Evolutionary conservation across 768 basidiomycete genomes (phyloP).

Genomic region (Mycena olivaceomarginata): DNA sequence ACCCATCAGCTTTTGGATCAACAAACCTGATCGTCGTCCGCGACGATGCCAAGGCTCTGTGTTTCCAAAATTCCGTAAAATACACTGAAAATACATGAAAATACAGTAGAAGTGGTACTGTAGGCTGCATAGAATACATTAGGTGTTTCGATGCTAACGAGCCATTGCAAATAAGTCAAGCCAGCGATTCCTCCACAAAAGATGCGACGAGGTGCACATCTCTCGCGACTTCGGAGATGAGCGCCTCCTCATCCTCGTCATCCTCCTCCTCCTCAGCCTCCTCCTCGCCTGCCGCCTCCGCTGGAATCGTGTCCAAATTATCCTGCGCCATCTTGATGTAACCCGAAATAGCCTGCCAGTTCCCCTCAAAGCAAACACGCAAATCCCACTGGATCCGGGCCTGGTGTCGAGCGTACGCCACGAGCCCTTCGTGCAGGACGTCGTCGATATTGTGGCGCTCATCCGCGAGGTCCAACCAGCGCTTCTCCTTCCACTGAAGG

Average conservation of each 20-base stretch:
- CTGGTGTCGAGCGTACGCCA: conserved; percentile 9
- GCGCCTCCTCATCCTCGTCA: background rate
- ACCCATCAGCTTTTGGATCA: too few species aligned
- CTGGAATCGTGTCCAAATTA: too few species aligned
- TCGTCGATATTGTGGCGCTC: background rate
- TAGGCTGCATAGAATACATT: too few species aligned
- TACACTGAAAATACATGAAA: background rate
- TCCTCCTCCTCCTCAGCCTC: background rate
- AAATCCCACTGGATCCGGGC: background rate
- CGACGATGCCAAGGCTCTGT: background rate
- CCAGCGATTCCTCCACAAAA: background rate
- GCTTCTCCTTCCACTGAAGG: conserved; percentile 39
- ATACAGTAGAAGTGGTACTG: background rate
- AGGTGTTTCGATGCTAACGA: too few species aligned
- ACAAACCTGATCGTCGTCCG: background rate
- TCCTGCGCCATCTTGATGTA: background rate
- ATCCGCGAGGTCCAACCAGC: conserved; percentile 19
- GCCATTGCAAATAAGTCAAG: background rate
- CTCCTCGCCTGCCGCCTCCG: too few species aligned
- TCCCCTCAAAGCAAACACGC: background rate
- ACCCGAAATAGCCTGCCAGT: background rate
- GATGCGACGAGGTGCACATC: background rate
- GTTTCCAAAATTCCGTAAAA: background rate
- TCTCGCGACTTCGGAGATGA: background rate
- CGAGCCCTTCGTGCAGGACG: background rate